phyloP scores from a whole-genome alignment of 2,329 filamentous ascomycete genomes.

The Ophiostoma montium region DNA sequence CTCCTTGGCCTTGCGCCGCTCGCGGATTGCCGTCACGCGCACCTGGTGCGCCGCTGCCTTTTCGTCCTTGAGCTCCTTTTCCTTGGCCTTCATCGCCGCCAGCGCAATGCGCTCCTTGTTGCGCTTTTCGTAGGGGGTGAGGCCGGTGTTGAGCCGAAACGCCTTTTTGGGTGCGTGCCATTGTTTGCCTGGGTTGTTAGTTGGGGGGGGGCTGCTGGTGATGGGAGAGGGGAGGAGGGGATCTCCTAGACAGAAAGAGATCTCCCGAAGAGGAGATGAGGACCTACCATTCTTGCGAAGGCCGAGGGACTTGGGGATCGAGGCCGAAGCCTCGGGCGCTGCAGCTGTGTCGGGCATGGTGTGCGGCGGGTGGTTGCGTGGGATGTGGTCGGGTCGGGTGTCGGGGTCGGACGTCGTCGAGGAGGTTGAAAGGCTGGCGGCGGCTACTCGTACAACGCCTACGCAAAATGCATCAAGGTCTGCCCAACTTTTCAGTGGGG shows the following conservation, averaged over 20 bases:
- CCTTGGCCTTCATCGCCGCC: constrained; percentile 74
- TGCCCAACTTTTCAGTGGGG: constrained; percentile 5
- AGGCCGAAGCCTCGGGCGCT: constrained; percentile 20
- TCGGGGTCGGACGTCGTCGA: too few relatives aligned
- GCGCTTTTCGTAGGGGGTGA: constrained; percentile 67
- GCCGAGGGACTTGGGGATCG: constrained; percentile 33
- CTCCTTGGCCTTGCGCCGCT: constrained; percentile 76
- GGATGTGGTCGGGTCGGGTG: background rate
- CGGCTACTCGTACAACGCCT: too few relatives aligned
- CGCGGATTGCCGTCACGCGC: constrained; percentile 66
- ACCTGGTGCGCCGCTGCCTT: constrained; percentile 66
- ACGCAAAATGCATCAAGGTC: too few relatives aligned
- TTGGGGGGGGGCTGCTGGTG: too few relatives aligned
- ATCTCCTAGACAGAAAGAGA: too few relatives aligned
- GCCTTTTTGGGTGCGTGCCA: constrained; percentile 77
- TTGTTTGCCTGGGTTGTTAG: constrained; percentile 58
- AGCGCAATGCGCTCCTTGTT: constrained; percentile 54
- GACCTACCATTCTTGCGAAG: constrained; percentile 74
- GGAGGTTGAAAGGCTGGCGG: too few relatives aligned
- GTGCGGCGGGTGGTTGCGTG: background rate
- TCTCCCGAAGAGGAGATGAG: too few relatives aligned
- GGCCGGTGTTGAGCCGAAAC: constrained; percentile 68
- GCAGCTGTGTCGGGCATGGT: constrained; percentile 31
- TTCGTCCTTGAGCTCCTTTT: constrained; percentile 91
- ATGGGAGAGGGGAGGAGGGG: too few relatives aligned